These are phyloP conservation scores for Solanum habrochaites DNA, from an alignment of 257 asterid species.

Conservation along the genomic window DNA sequence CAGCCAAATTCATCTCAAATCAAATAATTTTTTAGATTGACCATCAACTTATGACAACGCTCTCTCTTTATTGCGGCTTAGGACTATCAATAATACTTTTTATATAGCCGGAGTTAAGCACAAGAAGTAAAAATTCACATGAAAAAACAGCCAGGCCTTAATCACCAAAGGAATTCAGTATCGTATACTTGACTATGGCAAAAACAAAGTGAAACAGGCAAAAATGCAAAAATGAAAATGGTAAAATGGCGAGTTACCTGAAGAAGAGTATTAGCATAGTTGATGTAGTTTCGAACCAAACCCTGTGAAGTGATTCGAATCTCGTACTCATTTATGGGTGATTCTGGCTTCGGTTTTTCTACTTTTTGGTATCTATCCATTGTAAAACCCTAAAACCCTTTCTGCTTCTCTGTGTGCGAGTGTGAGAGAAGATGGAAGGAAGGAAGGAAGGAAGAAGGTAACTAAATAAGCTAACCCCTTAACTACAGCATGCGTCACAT, in stretches of 20 bases:
- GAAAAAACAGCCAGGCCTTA: neutral
- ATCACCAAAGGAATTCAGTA: neutral
- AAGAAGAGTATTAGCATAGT: slow-evolving; percentile 70
- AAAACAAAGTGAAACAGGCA: neutral
- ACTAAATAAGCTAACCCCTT: neutral
- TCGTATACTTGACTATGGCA: neutral
- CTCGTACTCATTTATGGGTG: slow-evolving; percentile 76
- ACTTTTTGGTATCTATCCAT: slow-evolving; percentile 90
- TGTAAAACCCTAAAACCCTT: slow-evolving; percentile 9
- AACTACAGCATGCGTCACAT: neutral
- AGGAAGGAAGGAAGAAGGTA: neutral
- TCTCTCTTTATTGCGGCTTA: neutral
- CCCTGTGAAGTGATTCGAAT: slow-evolving; percentile 89
- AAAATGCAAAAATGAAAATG: neutral
- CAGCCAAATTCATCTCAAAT: neutral
- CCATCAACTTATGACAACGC: neutral
- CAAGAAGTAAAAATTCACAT: neutral
- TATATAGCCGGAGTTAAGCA: neutral
- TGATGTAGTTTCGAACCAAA: slow-evolving; percentile 67
- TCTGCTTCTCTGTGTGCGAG: neutral
- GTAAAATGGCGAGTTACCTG: slow-evolving; percentile 32
- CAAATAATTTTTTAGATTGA: neutral
- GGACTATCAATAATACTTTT: neutral
- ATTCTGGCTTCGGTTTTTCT: slow-evolving; percentile 66
- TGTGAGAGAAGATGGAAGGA: neutral